Evolutionary conservation across 441 rosid species (phyloP).

Genomic region (Monsonia emarginata): DNA sequence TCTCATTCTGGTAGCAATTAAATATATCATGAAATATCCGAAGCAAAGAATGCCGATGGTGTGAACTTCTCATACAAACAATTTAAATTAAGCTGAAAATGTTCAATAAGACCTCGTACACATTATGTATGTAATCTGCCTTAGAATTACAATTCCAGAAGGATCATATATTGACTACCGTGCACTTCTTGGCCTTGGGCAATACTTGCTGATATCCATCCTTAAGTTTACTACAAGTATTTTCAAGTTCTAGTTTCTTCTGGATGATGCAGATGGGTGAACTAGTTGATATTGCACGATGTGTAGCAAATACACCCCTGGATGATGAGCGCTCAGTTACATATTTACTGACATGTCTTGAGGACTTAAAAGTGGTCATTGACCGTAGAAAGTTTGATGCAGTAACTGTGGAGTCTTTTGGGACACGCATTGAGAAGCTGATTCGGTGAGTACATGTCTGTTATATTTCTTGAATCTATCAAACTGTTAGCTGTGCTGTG

Average conservation of each 20-base stretch:
- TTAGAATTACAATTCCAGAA: background rate
- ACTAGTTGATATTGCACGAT: slow-evolving; percentile 93
- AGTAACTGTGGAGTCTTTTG: slow-evolving; percentile 89
- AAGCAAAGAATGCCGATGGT: background rate
- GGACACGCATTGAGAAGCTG: slow-evolving; percentile 85
- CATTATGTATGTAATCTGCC: background rate
- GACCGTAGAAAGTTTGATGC: slow-evolving; percentile 89
- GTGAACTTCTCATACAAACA: background rate
- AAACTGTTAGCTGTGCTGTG: background rate
- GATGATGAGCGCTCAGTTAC: slow-evolving; percentile 65
- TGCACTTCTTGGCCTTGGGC: background rate
- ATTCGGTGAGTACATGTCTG: slow-evolving; percentile 50
- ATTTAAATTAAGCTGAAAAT: background rate
- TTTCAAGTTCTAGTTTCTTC: slow-evolving; percentile 22
- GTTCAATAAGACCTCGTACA: background rate
- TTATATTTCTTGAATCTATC: slow-evolving; percentile 8
- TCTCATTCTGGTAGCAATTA: background rate
- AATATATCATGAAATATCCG: background rate
- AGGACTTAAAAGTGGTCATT: slow-evolving; percentile 66
- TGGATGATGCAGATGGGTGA: slow-evolving; percentile 66
- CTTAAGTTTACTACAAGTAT: slow-evolving; percentile 1
- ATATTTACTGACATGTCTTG: slow-evolving; percentile 69
- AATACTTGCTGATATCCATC: background rate
- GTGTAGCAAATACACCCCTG: slow-evolving; percentile 68
- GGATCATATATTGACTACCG: background rate